A percentile compares a stretch with the other conserved stretches of the same genome.
Conservation (phyloP, 495 filamentous ascomycete species). For the Hypomontagnella monticulosa region DNA sequence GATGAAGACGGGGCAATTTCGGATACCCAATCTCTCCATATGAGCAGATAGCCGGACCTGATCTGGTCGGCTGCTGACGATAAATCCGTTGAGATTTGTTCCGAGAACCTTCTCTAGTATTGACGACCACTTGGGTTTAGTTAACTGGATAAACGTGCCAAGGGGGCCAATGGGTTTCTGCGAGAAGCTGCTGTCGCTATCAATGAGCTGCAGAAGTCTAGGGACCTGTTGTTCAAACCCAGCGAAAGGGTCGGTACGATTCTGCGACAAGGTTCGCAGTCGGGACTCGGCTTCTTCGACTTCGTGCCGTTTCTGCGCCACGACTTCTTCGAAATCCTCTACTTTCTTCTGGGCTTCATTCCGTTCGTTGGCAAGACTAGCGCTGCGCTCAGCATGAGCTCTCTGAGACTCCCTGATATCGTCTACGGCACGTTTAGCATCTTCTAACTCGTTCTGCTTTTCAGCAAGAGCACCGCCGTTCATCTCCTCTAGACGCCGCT, state of each 20-base stretch:
- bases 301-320: slow-evolving; percentile 55
- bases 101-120: slow-evolving; percentile 81
- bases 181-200: slow-evolving; percentile 70
- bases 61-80: slow-evolving; percentile 80
- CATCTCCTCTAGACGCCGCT: slow-evolving; percentile 61
- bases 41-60: slow-evolving; percentile 67
- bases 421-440: slow-evolving; percentile 60
- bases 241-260: slow-evolving; percentile 43
- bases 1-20: slow-evolving; percentile 72
- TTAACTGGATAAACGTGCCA: slow-evolving; percentile 75
- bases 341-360: slow-evolving; percentile 42
- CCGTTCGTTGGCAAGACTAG: slow-evolving; percentile 36
- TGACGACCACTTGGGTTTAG: slow-evolving; percentile 84
- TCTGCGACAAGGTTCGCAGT: slow-evolving; percentile 46
- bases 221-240: slow-evolving; percentile 72
- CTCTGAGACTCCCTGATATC: slow-evolving; percentile 51
- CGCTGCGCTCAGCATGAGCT: slow-evolving; percentile 44
- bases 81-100: slow-evolving; percentile 71
- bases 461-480: slow-evolving; percentile 59
- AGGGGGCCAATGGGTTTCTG: slow-evolving; percentile 85
- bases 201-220: slow-evolving; percentile 71
- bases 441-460: slow-evolving; percentile 54
- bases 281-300: slow-evolving; percentile 59
- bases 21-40: slow-evolving; percentile 66
- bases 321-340: slow-evolving; percentile 50